Conservation (phyloP, 2,329 filamentous ascomycete species). For the Nemania abortiva region DNA sequence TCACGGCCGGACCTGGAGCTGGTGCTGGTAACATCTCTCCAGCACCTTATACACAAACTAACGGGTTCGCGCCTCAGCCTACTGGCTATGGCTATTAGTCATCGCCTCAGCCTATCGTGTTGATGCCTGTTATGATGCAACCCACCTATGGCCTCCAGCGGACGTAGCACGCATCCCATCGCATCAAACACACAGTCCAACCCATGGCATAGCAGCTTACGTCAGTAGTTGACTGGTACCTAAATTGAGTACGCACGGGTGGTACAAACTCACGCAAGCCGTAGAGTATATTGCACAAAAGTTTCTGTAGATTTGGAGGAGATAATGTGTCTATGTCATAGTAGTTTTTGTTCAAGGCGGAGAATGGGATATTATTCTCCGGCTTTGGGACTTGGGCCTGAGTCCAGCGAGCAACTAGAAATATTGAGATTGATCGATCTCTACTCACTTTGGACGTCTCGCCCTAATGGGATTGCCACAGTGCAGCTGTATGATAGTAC, state of each 20-base stretch:
- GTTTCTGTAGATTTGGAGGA: conserved; percentile 43
- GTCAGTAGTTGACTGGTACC: conserved; percentile 19
- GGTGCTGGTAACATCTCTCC: conserved; percentile 67
- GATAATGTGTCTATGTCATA: conserved; percentile 43
- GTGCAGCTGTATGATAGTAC: conserved; percentile 49
- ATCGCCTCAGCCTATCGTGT: conserved; percentile 37
- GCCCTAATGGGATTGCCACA: conserved; percentile 34
- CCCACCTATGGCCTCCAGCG: conserved; percentile 7
- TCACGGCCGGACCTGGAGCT: conserved; percentile 85
- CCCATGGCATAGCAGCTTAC: conserved; percentile 13
- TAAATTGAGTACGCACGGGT: conserved; percentile 9
- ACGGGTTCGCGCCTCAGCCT: conserved; percentile 89
- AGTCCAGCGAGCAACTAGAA: conserved; percentile 31
- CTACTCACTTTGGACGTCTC: conserved; percentile 34
- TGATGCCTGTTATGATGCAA: conserved; percentile 35
- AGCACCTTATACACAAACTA: conserved; percentile 80
- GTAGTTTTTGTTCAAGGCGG: conserved; percentile 38
- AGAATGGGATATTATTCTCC: conserved; percentile 22
- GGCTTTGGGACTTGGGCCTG: conserved; percentile 25
- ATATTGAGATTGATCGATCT: conserved; percentile 31
- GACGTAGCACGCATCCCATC: conserved; percentile 2
- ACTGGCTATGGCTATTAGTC: conserved; percentile 78
- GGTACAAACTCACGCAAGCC: conserved; percentile 20
- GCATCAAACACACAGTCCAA: conserved; percentile 16
- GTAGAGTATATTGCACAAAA: conserved; percentile 38